phyloP scores from a whole-genome alignment of 805 yeast species.

The Helenozyma rhizophorensis region DNA sequence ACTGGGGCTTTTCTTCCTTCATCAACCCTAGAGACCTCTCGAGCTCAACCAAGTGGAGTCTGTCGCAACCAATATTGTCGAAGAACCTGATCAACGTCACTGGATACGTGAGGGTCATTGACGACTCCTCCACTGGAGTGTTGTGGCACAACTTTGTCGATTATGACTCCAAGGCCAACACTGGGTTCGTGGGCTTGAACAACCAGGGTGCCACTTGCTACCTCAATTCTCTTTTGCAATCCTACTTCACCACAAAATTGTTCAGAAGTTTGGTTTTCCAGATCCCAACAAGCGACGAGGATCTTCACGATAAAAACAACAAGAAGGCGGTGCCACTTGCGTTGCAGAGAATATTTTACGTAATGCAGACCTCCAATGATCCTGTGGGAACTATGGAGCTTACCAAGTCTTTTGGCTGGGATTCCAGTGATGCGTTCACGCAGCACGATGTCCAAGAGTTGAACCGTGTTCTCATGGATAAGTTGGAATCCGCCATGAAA shows the following conservation, averaged over 20 bases:
- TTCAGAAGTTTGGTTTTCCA: constrained; percentile 85
- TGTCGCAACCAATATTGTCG: constrained; percentile 38
- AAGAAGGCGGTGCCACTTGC: constrained; percentile 62
- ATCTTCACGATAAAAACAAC: constrained; percentile 22
- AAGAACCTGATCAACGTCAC: constrained; percentile 65
- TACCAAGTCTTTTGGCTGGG: constrained; percentile 97
- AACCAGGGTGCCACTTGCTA: constrained; percentile 99
- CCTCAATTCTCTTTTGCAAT: constrained; percentile 85
- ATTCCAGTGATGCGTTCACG: constrained; percentile 87
- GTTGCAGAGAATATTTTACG: constrained; percentile 82
- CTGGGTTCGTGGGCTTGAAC: constrained; percentile 89
- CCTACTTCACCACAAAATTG: constrained; percentile 77
- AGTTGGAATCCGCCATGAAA: constrained; percentile 85
- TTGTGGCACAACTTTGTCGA: constrained; percentile 85
- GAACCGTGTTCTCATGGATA: constrained; percentile 92
- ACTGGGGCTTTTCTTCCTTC: constrained; percentile 93
- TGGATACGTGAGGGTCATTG: constrained; percentile 68
- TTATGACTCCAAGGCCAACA: constrained; percentile 79
- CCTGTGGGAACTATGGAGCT: constrained; percentile 84
- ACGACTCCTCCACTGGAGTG: constrained; percentile 87
- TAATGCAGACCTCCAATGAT: constrained; percentile 63
- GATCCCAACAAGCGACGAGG: constrained; percentile 60
- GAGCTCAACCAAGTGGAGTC: constrained; percentile 13
- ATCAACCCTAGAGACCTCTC: constrained; percentile 43
- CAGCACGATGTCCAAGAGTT: constrained; percentile 98